A percentile compares a stretch with the other conserved stretches of the same genome.
Evolutionary conservation across 2,329 filamentous ascomycete genomes (phyloP).

Genomic region (Penicillium sp.): DNA sequence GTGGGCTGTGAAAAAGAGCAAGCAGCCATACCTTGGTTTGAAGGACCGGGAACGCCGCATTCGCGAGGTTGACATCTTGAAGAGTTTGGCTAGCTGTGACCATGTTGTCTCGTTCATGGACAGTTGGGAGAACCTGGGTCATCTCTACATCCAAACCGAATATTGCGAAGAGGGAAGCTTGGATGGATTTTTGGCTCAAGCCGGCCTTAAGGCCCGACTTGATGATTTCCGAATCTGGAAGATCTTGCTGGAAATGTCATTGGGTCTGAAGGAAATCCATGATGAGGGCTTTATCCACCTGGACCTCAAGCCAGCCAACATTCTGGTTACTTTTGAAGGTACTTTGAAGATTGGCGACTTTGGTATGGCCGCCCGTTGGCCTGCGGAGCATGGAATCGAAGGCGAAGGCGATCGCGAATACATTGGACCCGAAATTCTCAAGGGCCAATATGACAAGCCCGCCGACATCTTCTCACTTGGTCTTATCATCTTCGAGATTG

Average conservation of each 20-base stretch:
- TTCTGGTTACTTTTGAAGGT: slow-evolving; percentile 67
- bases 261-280: slow-evolving; percentile 88
- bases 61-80: slow-evolving; percentile 78
- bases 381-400: slow-evolving; percentile 74
- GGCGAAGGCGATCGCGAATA: slow-evolving; percentile 96
- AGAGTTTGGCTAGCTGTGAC: slow-evolving; percentile 74
- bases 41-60: slow-evolving; percentile 82
- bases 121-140: slow-evolving; percentile 81
- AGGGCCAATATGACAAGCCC: slow-evolving; percentile 83
- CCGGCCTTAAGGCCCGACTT: slow-evolving; percentile 79
- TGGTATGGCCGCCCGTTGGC: slow-evolving; percentile 74
- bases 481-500: slow-evolving; percentile 91
- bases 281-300: slow-evolving; percentile 77
- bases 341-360: slow-evolving; percentile 69
- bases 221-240: slow-evolving; percentile 99
- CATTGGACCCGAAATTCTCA: slow-evolving; percentile 88
- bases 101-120: slow-evolving; percentile 84
- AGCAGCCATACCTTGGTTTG: slow-evolving; percentile 73
- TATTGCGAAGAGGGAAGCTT: slow-evolving; percentile 94
- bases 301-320: slow-evolving; percentile 67
- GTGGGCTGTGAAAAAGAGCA: slow-evolving; percentile 93
- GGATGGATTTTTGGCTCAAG: slow-evolving; percentile 78
- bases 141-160: slow-evolving; percentile 96
- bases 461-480: slow-evolving; percentile 93
- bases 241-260: slow-evolving; percentile 80